These are phyloP conservation scores for Xerocomus brunneocitrinus DNA, from an alignment of 768 basidiomycete species.

Conservation along the genomic window DNA sequence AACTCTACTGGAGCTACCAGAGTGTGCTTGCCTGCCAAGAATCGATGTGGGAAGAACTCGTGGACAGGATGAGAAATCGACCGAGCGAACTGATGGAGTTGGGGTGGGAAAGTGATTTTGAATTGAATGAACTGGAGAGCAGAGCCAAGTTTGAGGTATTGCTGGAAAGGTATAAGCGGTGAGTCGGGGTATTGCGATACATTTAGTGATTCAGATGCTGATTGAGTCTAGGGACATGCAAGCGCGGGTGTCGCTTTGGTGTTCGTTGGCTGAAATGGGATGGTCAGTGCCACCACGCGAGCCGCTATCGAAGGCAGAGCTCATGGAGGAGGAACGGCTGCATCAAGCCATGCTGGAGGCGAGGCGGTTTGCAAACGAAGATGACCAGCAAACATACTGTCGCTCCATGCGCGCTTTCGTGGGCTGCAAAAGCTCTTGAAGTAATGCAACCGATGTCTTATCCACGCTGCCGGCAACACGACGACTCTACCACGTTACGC, in stretches of 20 bases:
- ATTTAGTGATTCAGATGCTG: constrained; percentile 1
- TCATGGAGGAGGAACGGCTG: constrained; percentile 61
- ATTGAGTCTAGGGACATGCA: constrained; percentile 54
- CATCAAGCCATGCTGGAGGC: constrained; percentile 60
- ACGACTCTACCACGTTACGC: background rate
- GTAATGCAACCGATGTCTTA: background rate
- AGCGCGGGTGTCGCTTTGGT: constrained; percentile 59
- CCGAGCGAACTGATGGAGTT: constrained; percentile 48
- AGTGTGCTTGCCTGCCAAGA: constrained; percentile 62
- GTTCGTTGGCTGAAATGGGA: constrained; percentile 53
- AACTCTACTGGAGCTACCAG: constrained; percentile 61
- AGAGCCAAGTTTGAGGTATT: constrained; percentile 57
- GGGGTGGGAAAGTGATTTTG: constrained; percentile 71
- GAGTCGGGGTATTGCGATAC: constrained; percentile 17
- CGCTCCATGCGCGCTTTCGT: constrained; percentile 58
- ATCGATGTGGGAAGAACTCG: constrained; percentile 74
- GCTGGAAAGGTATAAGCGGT: constrained; percentile 55
- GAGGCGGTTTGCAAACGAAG: constrained; percentile 44
- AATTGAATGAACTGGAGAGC: constrained; percentile 51
- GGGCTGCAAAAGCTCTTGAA: constrained; percentile 45
- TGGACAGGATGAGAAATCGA: constrained; percentile 55
- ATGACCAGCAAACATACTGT: constrained; percentile 51
- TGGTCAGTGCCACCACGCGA: constrained; percentile 59
- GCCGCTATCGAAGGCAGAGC: constrained; percentile 62
- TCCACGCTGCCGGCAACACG: background rate